Conservation (phyloP, 805 yeast species). For the Kurtzmaniella cleridarum region DNA sequence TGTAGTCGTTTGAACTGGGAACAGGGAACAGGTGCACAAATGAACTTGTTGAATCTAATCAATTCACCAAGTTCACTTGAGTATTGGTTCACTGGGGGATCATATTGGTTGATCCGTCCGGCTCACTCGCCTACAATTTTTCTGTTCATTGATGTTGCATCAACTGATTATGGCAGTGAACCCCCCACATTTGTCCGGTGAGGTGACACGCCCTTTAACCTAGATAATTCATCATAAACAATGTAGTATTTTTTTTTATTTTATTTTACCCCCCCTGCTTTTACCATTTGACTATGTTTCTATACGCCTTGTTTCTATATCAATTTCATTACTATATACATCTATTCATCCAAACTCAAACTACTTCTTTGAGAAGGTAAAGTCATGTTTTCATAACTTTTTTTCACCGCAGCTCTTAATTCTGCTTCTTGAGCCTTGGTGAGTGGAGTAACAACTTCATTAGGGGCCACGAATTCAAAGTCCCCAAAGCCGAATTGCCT, state of each 20-base stretch:
- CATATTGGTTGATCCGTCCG: slow-evolving; percentile 2
- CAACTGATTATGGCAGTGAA: no score
- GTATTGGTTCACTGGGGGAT: slow-evolving; percentile 6
- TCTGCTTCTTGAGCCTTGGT: slow-evolving; percentile 58
- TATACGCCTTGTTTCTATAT: no score
- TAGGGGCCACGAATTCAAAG: slow-evolving; percentile 79
- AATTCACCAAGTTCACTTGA: slow-evolving; percentile 5
- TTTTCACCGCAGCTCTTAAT: slow-evolving; percentile 45
- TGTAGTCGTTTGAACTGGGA: slow-evolving; percentile 8
- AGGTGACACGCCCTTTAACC: no score
- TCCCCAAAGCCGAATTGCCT: slow-evolving; percentile 91
- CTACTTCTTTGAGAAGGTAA: slow-evolving; percentile 56
- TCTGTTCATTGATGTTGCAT: no score
- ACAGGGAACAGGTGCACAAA: slow-evolving; percentile 7
- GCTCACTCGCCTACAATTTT: slow-evolving; percentile 1
- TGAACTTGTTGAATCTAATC: slow-evolving; percentile 3
- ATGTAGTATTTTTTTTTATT: no score
- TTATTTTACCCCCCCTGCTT: no score
- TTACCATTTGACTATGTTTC: no score
- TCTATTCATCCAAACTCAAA: slow-evolving; percentile 37
- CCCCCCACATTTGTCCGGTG: no score
- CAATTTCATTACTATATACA: not conserved
- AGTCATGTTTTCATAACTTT: slow-evolving; percentile 46
- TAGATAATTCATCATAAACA: no score
- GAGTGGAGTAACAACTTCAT: slow-evolving; percentile 68